phyloP scores from a whole-genome alignment of 23 red algal genomes.

The Gracilaria caudata region DNA sequence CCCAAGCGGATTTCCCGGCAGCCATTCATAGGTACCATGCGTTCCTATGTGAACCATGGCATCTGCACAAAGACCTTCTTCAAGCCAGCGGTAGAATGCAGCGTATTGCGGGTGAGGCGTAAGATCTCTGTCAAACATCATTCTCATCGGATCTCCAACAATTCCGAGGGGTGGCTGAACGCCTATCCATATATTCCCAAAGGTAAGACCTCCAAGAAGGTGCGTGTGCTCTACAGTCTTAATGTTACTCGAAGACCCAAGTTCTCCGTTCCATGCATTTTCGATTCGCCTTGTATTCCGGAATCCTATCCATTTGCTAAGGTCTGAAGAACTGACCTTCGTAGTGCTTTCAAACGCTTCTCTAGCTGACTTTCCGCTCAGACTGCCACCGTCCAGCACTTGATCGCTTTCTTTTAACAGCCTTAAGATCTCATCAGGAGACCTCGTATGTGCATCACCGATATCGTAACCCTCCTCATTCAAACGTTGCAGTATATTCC shows the following conservation, averaged over 20 bases:
- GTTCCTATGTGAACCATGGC: constrained; percentile 76
- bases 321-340: constrained; percentile 43
- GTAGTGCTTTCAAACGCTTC: constrained; percentile 20
- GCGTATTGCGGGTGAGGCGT: constrained; percentile 74
- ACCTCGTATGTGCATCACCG: constrained; percentile 40
- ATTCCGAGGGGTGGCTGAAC: constrained; percentile 77
- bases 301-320: constrained; percentile 47
- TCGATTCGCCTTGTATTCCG: constrained; percentile 49
- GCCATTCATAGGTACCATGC: constrained; percentile 75
- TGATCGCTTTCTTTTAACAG: constrained; percentile 45
- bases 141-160: constrained; percentile 79
- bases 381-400: constrained; percentile 38
- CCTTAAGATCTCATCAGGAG: constrained; percentile 51
- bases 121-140: constrained; percentile 78
- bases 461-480: constrained; percentile 63
- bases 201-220: constrained; percentile 55
- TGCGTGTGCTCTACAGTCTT: constrained; percentile 49
- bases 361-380: constrained; percentile 10
- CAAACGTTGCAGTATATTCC: constrained; percentile 27
- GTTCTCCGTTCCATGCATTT: constrained; percentile 52
- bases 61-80: constrained; percentile 43
- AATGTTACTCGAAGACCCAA: constrained; percentile 50
- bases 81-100: constrained; percentile 75
- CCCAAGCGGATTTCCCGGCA: constrained; percentile 71
- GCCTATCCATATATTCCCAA: constrained; percentile 79